A percentile compares a stretch with the other conserved stretches of the same genome.
These are phyloP conservation scores for Funneliformis geosporum DNA, from an alignment of 192 early-diverging fungal genomes.

Conservation along the genomic window DNA sequence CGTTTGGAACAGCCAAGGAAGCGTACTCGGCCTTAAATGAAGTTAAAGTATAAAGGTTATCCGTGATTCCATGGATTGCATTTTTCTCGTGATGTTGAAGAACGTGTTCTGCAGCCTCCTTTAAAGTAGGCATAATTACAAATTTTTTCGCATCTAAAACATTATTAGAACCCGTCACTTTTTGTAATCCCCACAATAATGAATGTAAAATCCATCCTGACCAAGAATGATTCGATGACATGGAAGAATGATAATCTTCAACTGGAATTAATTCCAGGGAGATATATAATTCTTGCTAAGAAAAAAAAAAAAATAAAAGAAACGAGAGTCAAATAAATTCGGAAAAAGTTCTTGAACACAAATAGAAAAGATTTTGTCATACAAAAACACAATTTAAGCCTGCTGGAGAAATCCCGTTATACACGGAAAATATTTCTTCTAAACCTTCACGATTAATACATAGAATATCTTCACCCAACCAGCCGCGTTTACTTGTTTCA, in stretches of 20 bases:
- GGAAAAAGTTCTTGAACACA: too few species aligned
- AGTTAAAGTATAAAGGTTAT: constrained; percentile 27
- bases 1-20: neutral
- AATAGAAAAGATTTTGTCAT: neutral
- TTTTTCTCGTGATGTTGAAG: constrained; percentile 14
- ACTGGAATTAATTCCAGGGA: neutral
- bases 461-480: constrained; percentile 3
- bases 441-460: neutral
- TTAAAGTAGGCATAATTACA: constrained; percentile 2
- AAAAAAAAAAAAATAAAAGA: neutral
- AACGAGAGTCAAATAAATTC: neutral
- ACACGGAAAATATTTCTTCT: neutral
- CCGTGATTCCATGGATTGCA: constrained; percentile 20
- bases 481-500: constrained; percentile 4
- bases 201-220: neutral
- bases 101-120: neutral
- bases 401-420: neutral
- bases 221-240: constrained; percentile 6
- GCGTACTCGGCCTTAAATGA: constrained; percentile 28
- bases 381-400: constrained; percentile 15
- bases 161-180: neutral
- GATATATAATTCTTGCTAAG: constrained; percentile 14
- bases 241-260: neutral
- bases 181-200: constrained; percentile 11
- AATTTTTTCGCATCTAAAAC: neutral